Evolutionary conservation across 148 eudicot species (phyloP), one percentile per base, ranked within the genome.

Genomic region (Salicornia ramosissima): DNA sequence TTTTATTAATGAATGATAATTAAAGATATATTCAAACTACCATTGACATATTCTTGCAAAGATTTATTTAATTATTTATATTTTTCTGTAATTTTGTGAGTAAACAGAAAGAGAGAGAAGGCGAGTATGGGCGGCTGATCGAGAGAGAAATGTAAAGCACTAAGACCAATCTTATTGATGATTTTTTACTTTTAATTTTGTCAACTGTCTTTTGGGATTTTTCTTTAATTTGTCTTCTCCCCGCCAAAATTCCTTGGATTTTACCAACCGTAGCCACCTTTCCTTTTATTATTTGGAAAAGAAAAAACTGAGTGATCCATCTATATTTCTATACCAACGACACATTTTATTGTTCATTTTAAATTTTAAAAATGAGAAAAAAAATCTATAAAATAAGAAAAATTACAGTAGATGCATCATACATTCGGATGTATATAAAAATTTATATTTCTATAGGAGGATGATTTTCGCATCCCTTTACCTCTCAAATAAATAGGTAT

Each of bases 91-190:
- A 50, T 72, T 26, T 59, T 36, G 12, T 14, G 34, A 63, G 45
- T 42, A 40, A 22, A 21, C 47, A 39, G 6, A 14, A 25, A 50
- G 16, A 31, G 18, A 19, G 19, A 31, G 42, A 49, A 9, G 11
- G 12, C 10, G 6, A 53, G 16, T 1, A 24, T 26, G 21, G 70
- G 28, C 70, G 70, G 70, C 57, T 66, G 19, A 49, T 4, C 11
- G 9, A 15, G 13, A 28, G 59, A 71, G 79, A 64, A 75, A 72
- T 71, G 76, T 73, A 69, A 69, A 65, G 72, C 82, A 77, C 78
- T 52, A 68, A 67, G 29, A 39, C 67, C 50, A 63, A 34, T 10
- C 18, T 63, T 36, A n/a, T 63, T 33, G 18, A 21, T n/a, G n/a
- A n/a, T n/a, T 22, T 21, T 11, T 63, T 13, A 40, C 11, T 22